Evolutionary conservation across 2,329 filamentous ascomycete species (phyloP).

Genomic region (Monilinia vaccinii-corymbosi): DNA sequence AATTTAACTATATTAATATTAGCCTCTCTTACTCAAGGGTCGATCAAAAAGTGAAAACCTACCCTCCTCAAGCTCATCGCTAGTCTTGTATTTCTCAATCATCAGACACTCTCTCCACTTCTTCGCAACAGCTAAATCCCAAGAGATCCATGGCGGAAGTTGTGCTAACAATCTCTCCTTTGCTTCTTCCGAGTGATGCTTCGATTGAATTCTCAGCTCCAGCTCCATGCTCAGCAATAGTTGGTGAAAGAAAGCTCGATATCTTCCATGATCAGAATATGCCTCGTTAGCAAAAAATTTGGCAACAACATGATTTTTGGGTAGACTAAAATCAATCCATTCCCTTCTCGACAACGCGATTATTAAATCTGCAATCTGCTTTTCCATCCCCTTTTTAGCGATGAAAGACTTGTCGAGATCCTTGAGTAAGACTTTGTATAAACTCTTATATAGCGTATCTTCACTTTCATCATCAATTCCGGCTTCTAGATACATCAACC

Average conservation of each 20-base stretch:
- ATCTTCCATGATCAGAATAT: constrained; percentile 41
- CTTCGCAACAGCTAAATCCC: constrained; percentile 64
- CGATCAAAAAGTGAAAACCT: constrained; percentile 19
- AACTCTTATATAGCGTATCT: constrained; percentile 48
- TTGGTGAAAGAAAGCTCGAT: constrained; percentile 65
- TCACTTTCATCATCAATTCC: constrained; percentile 48
- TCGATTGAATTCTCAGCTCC: constrained; percentile 58
- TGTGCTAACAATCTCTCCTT: constrained; percentile 56
- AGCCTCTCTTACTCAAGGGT: constrained; percentile 4
- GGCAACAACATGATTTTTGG: constrained; percentile 63
- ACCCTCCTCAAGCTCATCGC: constrained; percentile 43
- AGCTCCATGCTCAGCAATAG: constrained; percentile 66
- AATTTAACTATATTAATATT: constrained; percentile 37
- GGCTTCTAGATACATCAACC: constrained; percentile 48
- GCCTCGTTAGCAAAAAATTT: constrained; percentile 57
- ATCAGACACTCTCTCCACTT: constrained; percentile 64
- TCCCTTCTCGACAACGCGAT: constrained; percentile 57
- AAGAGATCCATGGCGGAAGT: constrained; percentile 61
- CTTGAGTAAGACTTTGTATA: constrained; percentile 60
- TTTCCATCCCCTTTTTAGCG: constrained; percentile 56
- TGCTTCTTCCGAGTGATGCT: constrained; percentile 49
- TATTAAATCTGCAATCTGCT: constrained; percentile 65
- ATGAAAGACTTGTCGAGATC: constrained; percentile 54
- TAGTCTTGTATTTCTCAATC: constrained; percentile 48
- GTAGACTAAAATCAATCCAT: constrained; percentile 66